phyloP scores from a whole-genome alignment of 495 filamentous ascomycete species.

The Daldinia childiae region DNA sequence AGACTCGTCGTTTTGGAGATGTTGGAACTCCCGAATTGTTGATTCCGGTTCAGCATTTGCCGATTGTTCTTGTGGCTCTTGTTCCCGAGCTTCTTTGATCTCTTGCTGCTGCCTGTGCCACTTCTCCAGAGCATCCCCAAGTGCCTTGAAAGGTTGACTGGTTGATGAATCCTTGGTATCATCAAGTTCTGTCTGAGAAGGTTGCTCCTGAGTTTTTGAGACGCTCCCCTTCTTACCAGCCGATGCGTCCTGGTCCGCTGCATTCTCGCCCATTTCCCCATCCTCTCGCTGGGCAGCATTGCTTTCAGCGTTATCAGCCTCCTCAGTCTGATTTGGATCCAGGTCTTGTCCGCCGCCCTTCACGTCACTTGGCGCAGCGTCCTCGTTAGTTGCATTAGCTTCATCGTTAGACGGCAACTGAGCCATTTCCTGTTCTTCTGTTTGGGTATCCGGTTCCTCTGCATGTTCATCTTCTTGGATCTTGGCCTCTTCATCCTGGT shows the following conservation, averaged over 20 bases:
- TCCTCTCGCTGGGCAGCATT: conserved; percentile 58
- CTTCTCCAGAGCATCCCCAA: conserved; percentile 90
- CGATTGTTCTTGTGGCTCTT: conserved; percentile 65
- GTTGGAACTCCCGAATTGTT: conserved; percentile 82
- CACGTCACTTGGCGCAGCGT: conserved; percentile 73
- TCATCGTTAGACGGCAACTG: conserved; percentile 57
- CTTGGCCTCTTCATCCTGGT: conserved; percentile 54
- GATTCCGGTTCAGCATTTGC: conserved; percentile 58
- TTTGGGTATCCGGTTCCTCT: conserved; percentile 41
- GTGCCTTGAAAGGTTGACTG: conserved; percentile 82
- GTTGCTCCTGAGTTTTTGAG: conserved; percentile 63
- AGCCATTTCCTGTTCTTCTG: conserved; percentile 46
- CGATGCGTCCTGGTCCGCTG: conserved; percentile 59
- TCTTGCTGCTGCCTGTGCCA: conserved; percentile 88
- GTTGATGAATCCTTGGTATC: conserved; percentile 57
- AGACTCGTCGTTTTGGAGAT: conserved; percentile 83
- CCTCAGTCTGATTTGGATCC: conserved; percentile 55
- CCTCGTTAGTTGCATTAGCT: conserved; percentile 65
- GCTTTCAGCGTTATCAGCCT: conserved; percentile 53
- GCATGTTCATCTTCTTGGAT: conserved; percentile 57
- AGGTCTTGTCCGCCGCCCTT: conserved; percentile 67
- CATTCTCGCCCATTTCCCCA: conserved; percentile 58
- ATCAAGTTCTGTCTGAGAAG: conserved; percentile 56
- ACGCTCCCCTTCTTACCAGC: conserved; percentile 60
- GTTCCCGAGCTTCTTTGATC: conserved; percentile 74